Base-by-base conservation (phyloP, 2,329 filamentous ascomycete species). In the Fusarium floridanum region DNA sequence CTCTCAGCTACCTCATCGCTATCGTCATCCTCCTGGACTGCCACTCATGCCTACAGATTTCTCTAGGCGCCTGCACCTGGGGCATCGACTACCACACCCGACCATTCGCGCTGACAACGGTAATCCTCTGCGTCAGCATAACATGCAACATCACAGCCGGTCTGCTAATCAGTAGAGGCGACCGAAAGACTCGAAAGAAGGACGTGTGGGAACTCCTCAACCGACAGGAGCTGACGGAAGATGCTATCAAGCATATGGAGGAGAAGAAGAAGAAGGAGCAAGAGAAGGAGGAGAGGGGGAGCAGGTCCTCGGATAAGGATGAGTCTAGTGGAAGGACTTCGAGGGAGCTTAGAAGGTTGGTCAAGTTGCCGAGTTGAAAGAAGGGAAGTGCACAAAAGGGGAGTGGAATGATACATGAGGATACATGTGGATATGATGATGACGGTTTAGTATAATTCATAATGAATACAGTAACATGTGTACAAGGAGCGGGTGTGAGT, bases 101-200 rank as follows among this genome's bases (percentile, higher is more conserved):
- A 0, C 91, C 92, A 0, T 88, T 91, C 71, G 93, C 93, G 2
- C 83, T 96, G 32, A 97, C 94, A 0, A 94, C 94, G 0, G 91
- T 93, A 7, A 95, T 97, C 66, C 93, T 97, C 2, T 93, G 91
- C 78, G 93, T 91, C 78, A 94, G 92, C 27, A 94, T 97, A 76
- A 89, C 91, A 0, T 93, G 91, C 80, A 97, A 97, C 80, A 92
- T 95, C 73, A 89, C 89, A 0, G 94, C 92, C 0, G 94, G 94
- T 5, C 83, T 97, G 1, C 80, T 96, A 29, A 97, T 97, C 80
- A 91, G 87, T 74, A 86, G 95, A 17, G 94, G 94, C 2, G 94
- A 96, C 79, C 89, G 91, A 22, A 90, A 88, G 72, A 95, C 94
- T 2, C 87, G 94, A 61, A 97, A 97, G 87, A 96, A 95, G 88